phyloP scores from a whole-genome alignment of 352 stramenopile genomes.

The Phytophthora hybrid region DNA sequence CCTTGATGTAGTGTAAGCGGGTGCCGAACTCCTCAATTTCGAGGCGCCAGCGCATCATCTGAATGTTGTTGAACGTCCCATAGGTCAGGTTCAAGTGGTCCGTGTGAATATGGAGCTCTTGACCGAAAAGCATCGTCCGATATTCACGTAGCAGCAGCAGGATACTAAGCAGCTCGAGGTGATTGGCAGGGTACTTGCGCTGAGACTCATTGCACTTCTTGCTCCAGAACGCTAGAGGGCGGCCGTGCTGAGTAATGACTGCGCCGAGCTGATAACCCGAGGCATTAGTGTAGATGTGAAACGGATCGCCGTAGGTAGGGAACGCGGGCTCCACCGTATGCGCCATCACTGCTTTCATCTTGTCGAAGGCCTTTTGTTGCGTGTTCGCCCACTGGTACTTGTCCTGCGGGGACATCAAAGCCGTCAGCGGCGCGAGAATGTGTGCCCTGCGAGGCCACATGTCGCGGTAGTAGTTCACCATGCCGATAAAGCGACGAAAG shows the following conservation, averaged over 20 bases:
- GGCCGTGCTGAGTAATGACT: constrained; percentile 4
- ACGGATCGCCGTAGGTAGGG: constrained; percentile 1
- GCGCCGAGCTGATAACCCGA: neutral
- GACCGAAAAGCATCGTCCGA: constrained; percentile 2
- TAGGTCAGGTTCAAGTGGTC: constrained; percentile 23
- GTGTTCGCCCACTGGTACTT: neutral
- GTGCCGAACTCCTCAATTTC: constrained; percentile 22
- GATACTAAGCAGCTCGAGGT: constrained; percentile 7
- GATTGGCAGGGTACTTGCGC: constrained; percentile 6
- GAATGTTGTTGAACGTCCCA: constrained; percentile 13
- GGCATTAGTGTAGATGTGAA: constrained; percentile 10
- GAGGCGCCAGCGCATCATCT: constrained; percentile 12
- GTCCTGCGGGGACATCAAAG: neutral
- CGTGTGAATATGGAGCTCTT: constrained; percentile 16
- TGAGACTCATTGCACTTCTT: constrained; percentile 15
- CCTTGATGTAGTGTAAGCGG: constrained; percentile 7
- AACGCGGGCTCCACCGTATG: constrained; percentile 10
- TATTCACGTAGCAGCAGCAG: constrained; percentile 7
- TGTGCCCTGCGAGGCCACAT: constrained; percentile 6
- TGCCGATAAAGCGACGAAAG: constrained; percentile 2
- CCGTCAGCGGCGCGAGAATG: constrained; percentile 6
- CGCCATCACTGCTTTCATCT: constrained; percentile 11
- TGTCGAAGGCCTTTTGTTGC: neutral
- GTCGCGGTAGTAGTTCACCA: constrained; percentile 11
- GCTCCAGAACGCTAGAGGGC: constrained; percentile 10